Percentiles rank a stretch among this genome's conserved stretches.
Conservation (phyloP, 257 asterid species). For the Hygrophila difformis region DNA sequence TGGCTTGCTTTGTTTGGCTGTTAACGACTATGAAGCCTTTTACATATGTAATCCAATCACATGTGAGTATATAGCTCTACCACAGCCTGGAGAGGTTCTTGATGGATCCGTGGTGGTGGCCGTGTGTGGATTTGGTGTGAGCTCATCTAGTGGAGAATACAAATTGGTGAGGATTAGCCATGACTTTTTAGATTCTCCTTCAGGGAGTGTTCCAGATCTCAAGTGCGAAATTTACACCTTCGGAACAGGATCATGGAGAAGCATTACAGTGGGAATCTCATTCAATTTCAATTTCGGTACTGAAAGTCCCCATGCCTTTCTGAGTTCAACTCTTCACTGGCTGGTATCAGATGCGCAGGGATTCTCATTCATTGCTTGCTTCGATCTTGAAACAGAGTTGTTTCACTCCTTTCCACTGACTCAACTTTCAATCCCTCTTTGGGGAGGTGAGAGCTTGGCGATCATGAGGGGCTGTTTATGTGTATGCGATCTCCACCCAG, state of each 20-base stretch:
- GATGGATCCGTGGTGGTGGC: slow-evolving; percentile 5
- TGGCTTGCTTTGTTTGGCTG: slow-evolving; percentile 20
- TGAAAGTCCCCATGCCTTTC: slow-evolving; percentile 3
- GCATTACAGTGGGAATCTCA: not conserved
- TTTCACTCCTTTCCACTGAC: too few species aligned
- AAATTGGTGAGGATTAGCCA: slow-evolving; percentile 18
- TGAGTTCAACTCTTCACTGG: slow-evolving; percentile 32
- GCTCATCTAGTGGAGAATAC: slow-evolving; percentile 25
- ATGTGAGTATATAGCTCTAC: slow-evolving; percentile 20
- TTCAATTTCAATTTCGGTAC: not conserved
- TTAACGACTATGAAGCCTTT: not conserved
- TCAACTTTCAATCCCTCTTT: too few species aligned
- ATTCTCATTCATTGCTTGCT: not conserved
- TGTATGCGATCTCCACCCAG: too few species aligned
- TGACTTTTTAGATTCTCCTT: not conserved
- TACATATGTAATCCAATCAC: slow-evolving; percentile 37
- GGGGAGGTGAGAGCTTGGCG: too few species aligned
- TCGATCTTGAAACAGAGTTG: slow-evolving; percentile 3
- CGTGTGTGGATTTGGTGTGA: slow-evolving; percentile 10
- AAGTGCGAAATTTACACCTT: slow-evolving; percentile 27
- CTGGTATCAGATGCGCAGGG: not conserved
- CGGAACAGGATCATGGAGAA: slow-evolving; percentile 31
- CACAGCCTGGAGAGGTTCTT: slow-evolving; percentile 2
- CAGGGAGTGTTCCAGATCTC: not conserved
- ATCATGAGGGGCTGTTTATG: too few species aligned